A percentile compares a stretch with the other conserved stretches of the same genome.
Conservation (phyloP, 2,329 filamentous ascomycete species). For the Fusarium marasasianum region DNA sequence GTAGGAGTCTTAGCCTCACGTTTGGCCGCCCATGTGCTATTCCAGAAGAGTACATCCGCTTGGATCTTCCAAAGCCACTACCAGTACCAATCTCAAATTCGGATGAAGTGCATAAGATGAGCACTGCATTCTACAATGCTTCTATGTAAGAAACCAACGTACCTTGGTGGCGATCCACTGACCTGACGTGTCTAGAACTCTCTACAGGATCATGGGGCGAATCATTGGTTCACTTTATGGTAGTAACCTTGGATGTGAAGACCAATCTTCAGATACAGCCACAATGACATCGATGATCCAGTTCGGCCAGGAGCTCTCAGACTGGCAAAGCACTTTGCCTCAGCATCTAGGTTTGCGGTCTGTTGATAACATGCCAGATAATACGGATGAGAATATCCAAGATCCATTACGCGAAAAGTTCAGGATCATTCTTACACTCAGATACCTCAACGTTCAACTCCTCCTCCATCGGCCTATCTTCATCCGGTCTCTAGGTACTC, state of each 20-base stretch:
- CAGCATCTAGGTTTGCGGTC: neutral
- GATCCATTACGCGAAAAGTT: neutral
- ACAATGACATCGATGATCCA: conserved; percentile 14
- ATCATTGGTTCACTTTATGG: conserved; percentile 22
- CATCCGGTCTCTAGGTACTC: neutral
- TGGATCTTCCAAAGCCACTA: conserved; percentile 7
- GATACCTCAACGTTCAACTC: neutral
- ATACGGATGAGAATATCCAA: neutral
- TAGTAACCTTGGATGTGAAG: conserved; percentile 22
- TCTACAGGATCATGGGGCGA: conserved; percentile 18
- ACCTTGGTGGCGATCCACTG: rapidly evolving
- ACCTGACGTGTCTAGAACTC: neutral
- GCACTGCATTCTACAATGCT: conserved; percentile 24
- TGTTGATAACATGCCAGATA: neutral
- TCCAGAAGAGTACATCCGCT: conserved; percentile 25
- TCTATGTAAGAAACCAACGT: neutral
- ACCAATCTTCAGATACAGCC: neutral
- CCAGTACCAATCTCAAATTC: neutral
- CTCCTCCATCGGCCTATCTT: conserved; percentile 1
- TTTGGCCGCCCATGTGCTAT: conserved; percentile 27
- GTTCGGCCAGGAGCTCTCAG: conserved; percentile 22
- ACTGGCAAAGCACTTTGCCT: conserved; percentile 11
- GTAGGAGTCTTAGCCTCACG: conserved; percentile 24
- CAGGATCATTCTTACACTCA: neutral
- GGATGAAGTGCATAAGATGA: neutral